These are phyloP conservation scores for Nidula niveotomentosa DNA, from an alignment of 1,284 basidiomycete genomes.

Conservation along the genomic window DNA sequence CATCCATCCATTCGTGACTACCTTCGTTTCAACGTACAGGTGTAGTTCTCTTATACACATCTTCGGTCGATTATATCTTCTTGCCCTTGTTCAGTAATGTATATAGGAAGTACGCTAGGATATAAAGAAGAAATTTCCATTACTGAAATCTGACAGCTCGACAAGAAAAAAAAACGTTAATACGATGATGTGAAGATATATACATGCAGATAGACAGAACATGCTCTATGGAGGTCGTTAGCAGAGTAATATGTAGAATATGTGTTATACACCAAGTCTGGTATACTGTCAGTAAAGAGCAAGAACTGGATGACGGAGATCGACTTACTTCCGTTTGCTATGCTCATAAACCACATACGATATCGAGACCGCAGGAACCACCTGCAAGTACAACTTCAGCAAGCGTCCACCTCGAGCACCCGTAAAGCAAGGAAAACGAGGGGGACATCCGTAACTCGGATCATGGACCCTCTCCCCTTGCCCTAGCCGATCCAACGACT, in stretches of 20 bases:
- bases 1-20: not conserved
- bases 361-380: constrained; percentile 93
- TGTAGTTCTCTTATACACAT: too few relatives aligned
- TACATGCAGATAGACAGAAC: not conserved
- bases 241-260: not conserved
- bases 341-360: constrained; percentile 91
- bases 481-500: too few relatives aligned
- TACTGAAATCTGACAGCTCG: not conserved
- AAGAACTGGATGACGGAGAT: not conserved
- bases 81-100: not conserved
- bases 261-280: constrained; percentile 42
- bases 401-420: not conserved
- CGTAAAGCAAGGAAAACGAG: constrained; percentile 1
- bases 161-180: not conserved
- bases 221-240: not conserved
- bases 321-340: constrained; percentile 68
- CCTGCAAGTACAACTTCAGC: constrained; percentile 39
- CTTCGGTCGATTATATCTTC: not conserved
- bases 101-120: constrained; percentile 1
- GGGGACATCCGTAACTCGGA: not conserved
- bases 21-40: too few relatives aligned
- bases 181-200: not conserved
- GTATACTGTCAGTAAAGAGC: not conserved
- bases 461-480: not conserved
- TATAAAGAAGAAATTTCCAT: not conserved